phyloP scores from a whole-genome alignment of 345 rosid genomes.

The Eucalyptus grandis region DNA sequence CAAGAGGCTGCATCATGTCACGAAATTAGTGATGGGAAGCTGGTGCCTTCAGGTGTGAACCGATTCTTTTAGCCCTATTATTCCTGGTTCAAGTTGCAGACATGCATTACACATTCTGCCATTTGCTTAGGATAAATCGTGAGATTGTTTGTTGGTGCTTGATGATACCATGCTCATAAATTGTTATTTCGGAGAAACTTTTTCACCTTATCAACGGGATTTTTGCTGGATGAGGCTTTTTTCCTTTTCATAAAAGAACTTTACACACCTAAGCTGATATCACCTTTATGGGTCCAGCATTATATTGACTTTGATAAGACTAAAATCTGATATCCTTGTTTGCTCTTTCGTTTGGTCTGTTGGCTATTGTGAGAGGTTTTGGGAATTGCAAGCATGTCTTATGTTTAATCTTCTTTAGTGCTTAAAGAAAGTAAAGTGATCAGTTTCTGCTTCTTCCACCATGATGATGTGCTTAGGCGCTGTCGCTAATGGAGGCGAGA shows the following conservation, averaged over 20 bases:
- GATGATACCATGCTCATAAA: not conserved
- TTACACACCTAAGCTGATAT: not conserved
- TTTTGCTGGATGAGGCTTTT: not conserved
- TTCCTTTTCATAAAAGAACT: not conserved
- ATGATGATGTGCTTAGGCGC: not conserved
- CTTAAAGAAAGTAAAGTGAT: not conserved
- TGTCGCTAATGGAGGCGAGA: too few relatives aligned
- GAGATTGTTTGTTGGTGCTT: not conserved
- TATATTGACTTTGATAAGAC: not conserved
- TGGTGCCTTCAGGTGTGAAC: not conserved
- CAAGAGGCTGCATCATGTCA: not conserved
- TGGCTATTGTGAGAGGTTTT: not conserved
- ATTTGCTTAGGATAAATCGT: not conserved
- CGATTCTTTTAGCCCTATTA: not conserved
- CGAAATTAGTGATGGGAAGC: not conserved
- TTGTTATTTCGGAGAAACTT: not conserved
- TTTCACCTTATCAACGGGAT: not conserved
- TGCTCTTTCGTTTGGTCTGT: not conserved
- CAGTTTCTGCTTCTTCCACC: not conserved
- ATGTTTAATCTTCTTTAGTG: not conserved
- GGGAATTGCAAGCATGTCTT: not conserved
- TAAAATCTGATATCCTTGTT: not conserved
- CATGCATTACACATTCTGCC: not conserved
- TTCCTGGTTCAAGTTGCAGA: not conserved
- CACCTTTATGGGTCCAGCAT: not conserved